These are phyloP conservation scores for Entoloma clypeatum DNA, from an alignment of 1,284 basidiomycete species.

Conservation along the genomic window DNA sequence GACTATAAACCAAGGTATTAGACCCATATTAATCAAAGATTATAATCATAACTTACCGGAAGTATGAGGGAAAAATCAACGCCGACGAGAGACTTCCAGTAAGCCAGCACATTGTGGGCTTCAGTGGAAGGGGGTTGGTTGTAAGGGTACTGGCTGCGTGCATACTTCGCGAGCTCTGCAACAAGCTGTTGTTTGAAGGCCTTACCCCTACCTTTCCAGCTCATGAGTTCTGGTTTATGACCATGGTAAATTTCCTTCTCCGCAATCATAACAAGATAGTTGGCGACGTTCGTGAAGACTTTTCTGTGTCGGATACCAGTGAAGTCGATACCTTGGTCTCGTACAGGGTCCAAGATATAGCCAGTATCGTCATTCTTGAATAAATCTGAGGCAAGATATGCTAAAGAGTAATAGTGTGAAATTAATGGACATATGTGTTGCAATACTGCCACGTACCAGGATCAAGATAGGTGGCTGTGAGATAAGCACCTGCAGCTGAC, in stretches of 20 bases:
- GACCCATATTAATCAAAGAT: not conserved
- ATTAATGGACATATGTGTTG: not conserved
- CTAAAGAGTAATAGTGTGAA: constrained; percentile 4
- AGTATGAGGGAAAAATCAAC: constrained; percentile 2
- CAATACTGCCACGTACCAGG: constrained; percentile 20
- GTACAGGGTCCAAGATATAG: constrained; percentile 12
- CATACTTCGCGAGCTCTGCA: constrained; percentile 20
- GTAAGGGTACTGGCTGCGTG: constrained; percentile 20
- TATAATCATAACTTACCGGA: not conserved
- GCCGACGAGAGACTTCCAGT: constrained; percentile 3
- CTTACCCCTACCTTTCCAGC: constrained; percentile 17
- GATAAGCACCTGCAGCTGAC: constrained; percentile 15
- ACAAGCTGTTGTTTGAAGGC: constrained; percentile 18
- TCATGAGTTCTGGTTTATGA: constrained; percentile 13
- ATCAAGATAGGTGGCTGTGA: constrained; percentile 24
- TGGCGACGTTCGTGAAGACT: constrained; percentile 17
- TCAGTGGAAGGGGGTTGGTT: constrained; percentile 2
- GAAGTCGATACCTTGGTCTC: not conserved
- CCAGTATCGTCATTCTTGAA: constrained; percentile 7
- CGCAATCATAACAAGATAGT: constrained; percentile 15
- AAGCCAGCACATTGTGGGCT: not conserved
- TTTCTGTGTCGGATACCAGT: constrained; percentile 13
- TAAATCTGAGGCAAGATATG: constrained; percentile 14
- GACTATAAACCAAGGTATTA: constrained; percentile 16
- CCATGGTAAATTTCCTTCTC: constrained; percentile 17